These are phyloP conservation scores for Paspalum vaginatum DNA, from an alignment of 176 grass and related monocot genomes.

Conservation along the genomic window DNA sequence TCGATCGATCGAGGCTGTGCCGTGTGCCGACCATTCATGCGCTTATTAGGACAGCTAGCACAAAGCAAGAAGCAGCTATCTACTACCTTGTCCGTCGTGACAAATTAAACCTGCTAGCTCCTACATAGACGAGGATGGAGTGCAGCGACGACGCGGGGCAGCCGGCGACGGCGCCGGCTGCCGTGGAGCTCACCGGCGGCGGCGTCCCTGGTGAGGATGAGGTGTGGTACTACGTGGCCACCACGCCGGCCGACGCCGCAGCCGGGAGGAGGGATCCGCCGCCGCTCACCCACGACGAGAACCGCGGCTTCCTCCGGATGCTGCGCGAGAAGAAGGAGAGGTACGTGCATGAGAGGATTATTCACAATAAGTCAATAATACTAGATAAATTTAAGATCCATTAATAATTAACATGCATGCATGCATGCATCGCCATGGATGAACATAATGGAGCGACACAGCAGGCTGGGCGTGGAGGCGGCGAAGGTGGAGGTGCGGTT, in stretches of 20 bases:
- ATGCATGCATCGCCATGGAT: too few species aligned
- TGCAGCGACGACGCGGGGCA: too few species aligned
- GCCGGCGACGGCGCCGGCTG: neutral
- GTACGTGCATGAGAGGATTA: conserved; percentile 26
- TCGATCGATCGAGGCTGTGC: too few species aligned
- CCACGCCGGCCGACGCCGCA: neutral
- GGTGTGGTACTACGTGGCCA: neutral
- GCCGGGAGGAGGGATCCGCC: conserved; percentile 20
- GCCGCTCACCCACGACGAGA: conserved; percentile 80
- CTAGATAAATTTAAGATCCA: too few species aligned
- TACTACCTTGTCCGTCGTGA: too few species aligned
- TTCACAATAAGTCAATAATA: too few species aligned
- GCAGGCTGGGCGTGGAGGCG: conserved; percentile 56
- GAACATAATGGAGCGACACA: too few species aligned
- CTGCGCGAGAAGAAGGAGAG: conserved; percentile 70
- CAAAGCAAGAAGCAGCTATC: too few species aligned
- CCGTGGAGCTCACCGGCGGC: neutral
- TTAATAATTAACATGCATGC: too few species aligned
- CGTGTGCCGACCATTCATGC: too few species aligned
- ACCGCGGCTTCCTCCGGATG: conserved; percentile 72
- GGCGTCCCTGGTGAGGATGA: neutral
- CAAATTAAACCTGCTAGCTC: too few species aligned
- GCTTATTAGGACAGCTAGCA: too few species aligned
- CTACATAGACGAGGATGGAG: conserved; percentile 16
- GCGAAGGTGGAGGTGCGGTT: conserved; percentile 68